A percentile compares a stretch with the other conserved stretches of the same genome.
phyloP scores from a whole-genome alignment of 768 basidiomycete genomes.

The Cyclocybe aegerita region DNA sequence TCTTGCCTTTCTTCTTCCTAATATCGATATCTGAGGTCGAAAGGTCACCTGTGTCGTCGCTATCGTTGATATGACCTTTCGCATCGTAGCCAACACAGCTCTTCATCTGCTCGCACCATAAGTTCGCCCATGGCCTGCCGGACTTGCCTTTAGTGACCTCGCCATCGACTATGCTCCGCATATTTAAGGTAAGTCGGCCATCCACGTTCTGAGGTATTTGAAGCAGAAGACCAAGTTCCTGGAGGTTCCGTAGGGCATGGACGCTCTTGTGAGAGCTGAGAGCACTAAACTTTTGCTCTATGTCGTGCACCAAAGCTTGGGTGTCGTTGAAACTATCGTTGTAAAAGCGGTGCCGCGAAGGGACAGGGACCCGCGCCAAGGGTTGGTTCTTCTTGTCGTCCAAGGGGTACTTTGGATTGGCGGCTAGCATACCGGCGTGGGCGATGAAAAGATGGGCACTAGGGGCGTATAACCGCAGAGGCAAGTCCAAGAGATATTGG shows the following conservation, averaged over 20 bases:
- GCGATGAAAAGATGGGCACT: conserved; percentile 74
- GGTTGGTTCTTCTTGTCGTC: conserved; percentile 61
- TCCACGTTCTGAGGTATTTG: conserved; percentile 75
- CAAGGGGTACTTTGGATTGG: conserved; percentile 54
- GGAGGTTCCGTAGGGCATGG: conserved; percentile 46
- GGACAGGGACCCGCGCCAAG: conserved; percentile 57
- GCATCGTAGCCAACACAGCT: conserved; percentile 50
- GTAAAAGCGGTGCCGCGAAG: conserved; percentile 17
- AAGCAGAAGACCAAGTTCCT: conserved; percentile 67
- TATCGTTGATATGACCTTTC: conserved; percentile 10
- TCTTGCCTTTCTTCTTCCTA: conserved; percentile 16
- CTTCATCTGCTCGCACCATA: conserved; percentile 71
- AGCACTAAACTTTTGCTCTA: not conserved
- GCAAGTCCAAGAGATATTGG: conserved; percentile 72
- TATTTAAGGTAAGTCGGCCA: conserved; percentile 77
- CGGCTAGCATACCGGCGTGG: conserved; percentile 81
- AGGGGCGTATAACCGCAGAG: conserved; percentile 74
- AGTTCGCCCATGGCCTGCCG: conserved; percentile 73
- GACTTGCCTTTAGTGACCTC: conserved; percentile 39
- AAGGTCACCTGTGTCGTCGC: not conserved
- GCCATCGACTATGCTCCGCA: conserved; percentile 54
- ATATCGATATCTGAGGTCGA: not conserved
- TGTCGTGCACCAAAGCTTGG: not conserved
- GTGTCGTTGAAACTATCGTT: not conserved
- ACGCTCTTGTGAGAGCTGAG: conserved; percentile 6